These are phyloP conservation scores for Parascedosporium putredinis DNA, from an alignment of 2,329 filamentous ascomycete species.

Conservation along the genomic window DNA sequence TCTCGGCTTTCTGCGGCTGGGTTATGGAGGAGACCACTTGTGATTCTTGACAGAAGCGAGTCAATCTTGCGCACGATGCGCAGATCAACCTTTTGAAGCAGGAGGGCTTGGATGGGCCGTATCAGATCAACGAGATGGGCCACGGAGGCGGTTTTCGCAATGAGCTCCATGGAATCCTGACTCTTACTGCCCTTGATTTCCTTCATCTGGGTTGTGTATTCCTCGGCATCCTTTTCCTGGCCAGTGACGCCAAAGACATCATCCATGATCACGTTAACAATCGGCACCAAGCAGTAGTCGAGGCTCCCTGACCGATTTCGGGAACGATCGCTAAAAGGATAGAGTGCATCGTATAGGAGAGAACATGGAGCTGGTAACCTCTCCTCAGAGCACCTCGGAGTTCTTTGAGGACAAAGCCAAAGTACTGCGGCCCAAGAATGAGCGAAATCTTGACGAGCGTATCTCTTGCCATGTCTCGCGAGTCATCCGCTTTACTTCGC, in stretches of 20 bases:
- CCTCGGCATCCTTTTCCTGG: constrained; percentile 94
- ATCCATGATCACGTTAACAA: constrained; percentile 86
- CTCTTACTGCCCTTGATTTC: constrained; percentile 98
- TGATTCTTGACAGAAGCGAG: constrained; percentile 72
- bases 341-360: constrained; percentile 90
- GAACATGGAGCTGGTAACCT: constrained; percentile 87
- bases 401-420: constrained; percentile 91
- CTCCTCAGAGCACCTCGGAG: constrained; percentile 69
- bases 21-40: constrained; percentile 74
- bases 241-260: constrained; percentile 90
- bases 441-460: constrained; percentile 76
- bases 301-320: constrained; percentile 71
- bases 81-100: constrained; percentile 75
- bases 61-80: constrained; percentile 85
- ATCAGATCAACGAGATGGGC: constrained; percentile 64
- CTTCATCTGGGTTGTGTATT: constrained; percentile 90
- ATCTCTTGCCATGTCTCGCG: constrained; percentile 81
- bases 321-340: constrained; percentile 70
- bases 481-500: constrained; percentile 77
- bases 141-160: constrained; percentile 74
- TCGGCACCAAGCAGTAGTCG: constrained; percentile 72
- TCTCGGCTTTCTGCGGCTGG: constrained; percentile 67
- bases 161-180: constrained; percentile 90
- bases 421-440: constrained; percentile 69
- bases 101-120: constrained; percentile 63